Percentiles rank a stretch among this genome's conserved stretches.
Evolutionary conservation across 2,329 filamentous ascomycete species (phyloP).

Genomic region (Ophiobolus disseminans): DNA sequence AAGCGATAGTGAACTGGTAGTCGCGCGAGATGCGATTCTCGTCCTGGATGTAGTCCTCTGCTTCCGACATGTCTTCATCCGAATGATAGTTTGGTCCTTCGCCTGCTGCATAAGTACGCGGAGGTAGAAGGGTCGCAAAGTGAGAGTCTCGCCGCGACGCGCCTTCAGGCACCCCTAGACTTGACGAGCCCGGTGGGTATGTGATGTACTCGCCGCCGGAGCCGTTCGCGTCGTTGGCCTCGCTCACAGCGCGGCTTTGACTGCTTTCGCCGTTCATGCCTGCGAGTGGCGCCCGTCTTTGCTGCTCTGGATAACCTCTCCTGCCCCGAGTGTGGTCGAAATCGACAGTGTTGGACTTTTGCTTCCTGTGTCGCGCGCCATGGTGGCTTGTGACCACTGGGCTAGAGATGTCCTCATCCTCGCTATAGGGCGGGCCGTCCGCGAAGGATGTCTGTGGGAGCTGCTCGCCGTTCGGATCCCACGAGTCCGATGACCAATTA

Average conservation of each 20-base stretch:
- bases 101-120: slow-evolving; percentile 50
- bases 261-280: slow-evolving; percentile 69
- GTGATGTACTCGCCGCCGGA: slow-evolving; percentile 82
- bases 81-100: slow-evolving; percentile 50
- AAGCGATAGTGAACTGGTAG: slow-evolving; percentile 94
- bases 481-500: slow-evolving; percentile 62
- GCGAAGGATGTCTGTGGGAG: slow-evolving; percentile 83
- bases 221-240: slow-evolving; percentile 73
- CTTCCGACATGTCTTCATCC: slow-evolving; percentile 58
- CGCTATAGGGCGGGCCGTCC: slow-evolving; percentile 85
- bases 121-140: slow-evolving; percentile 58
- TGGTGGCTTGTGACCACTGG: slow-evolving; percentile 76
- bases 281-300: slow-evolving; percentile 54
- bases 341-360: slow-evolving; percentile 61
- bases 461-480: slow-evolving; percentile 67
- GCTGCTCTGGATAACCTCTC: slow-evolving; percentile 40
- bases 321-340: slow-evolving; percentile 50
- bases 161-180: slow-evolving; percentile 37
- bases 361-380: slow-evolving; percentile 78
- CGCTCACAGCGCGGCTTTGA: slow-evolving; percentile 76
- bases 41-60: slow-evolving; percentile 62
- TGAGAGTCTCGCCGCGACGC: slow-evolving; percentile 60
- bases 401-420: slow-evolving; percentile 93
- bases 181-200: slow-evolving; percentile 66
- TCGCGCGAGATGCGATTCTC: slow-evolving; percentile 85